Conservation (phyloP, 495 filamentous ascomycete genomes). For the Haplographium delicatum region DNA sequence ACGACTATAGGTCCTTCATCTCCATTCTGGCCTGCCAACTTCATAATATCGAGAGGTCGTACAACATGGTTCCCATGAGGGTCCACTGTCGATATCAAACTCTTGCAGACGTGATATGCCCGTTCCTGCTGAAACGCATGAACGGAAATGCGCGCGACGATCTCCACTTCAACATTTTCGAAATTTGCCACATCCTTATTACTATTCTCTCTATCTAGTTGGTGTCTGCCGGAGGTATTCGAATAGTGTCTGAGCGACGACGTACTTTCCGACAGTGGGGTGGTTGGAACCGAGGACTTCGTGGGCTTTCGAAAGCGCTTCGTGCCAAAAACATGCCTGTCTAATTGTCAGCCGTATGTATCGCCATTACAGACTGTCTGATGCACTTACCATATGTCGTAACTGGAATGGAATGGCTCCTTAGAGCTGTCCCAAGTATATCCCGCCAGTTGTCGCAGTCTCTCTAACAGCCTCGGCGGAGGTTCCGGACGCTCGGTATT, state of each 20-base stretch:
- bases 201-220: neutral
- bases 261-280: neutral
- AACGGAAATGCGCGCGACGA: constrained; percentile 72
- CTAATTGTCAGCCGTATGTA: neutral
- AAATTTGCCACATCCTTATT: neutral
- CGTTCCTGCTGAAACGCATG: constrained; percentile 79
- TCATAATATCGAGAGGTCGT: constrained; percentile 65
- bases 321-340: constrained; percentile 3
- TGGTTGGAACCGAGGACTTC: neutral
- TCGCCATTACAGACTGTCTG: neutral
- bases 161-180: constrained; percentile 16
- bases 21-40: constrained; percentile 56
- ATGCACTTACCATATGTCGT: constrained; percentile 4
- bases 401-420: constrained; percentile 4
- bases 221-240: neutral
- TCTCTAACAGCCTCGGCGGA: neutral
- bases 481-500: neutral
- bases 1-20: constrained; percentile 62
- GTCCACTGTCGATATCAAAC: constrained; percentile 42
- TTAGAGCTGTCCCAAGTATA: constrained; percentile 1
- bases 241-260: neutral
- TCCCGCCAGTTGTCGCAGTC: neutral
- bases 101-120: constrained; percentile 72
- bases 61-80: constrained; percentile 69
- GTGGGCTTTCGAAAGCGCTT: neutral